Conservation (phyloP, 2,329 filamentous ascomycete species). For the Ophiocordyceps camponoti-saundersi region DNA sequence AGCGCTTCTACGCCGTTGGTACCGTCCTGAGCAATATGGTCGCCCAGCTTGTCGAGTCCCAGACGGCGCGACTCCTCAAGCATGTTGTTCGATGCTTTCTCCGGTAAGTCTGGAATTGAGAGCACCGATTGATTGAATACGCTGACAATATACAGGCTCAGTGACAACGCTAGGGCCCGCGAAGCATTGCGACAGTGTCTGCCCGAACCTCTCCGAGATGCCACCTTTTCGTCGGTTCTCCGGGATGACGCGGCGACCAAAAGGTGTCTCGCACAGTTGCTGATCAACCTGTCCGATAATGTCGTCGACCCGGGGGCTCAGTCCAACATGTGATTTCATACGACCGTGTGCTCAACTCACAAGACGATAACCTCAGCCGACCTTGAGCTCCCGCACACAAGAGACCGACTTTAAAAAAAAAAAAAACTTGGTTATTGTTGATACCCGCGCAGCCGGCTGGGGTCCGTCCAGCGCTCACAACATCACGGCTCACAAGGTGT, state of each 20-base stretch:
- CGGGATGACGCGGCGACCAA: conserved; percentile 96
- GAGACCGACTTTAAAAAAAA: not conserved
- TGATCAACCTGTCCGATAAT: conserved; percentile 91
- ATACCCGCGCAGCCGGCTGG: not conserved
- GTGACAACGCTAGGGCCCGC: conserved; percentile 87
- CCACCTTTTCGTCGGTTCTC: conserved; percentile 90
- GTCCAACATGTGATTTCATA: conserved; percentile 14
- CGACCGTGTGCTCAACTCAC: not conserved
- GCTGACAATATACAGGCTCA: conserved; percentile 45
- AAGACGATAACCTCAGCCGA: not conserved
- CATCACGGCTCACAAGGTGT: not conserved
- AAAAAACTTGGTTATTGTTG: not conserved
- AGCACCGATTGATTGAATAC: not conserved
- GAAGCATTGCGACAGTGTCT: conserved; percentile 92
- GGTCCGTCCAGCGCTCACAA: not conserved
- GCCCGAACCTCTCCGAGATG: conserved; percentile 94
- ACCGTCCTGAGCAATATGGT: conserved; percentile 99
- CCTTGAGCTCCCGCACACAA: not conserved
- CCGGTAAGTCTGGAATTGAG: conserved; percentile 41
- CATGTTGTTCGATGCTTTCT: conserved; percentile 96
- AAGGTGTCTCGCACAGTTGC: conserved; percentile 86
- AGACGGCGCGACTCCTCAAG: conserved; percentile 89
- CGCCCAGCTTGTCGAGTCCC: conserved; percentile 88
- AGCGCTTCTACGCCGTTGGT: conserved; percentile 94
- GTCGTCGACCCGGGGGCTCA: conserved; percentile 35